Base-by-base conservation (phyloP, 1,139 yeast genomes). In the Geotrichum reessii region DNA sequence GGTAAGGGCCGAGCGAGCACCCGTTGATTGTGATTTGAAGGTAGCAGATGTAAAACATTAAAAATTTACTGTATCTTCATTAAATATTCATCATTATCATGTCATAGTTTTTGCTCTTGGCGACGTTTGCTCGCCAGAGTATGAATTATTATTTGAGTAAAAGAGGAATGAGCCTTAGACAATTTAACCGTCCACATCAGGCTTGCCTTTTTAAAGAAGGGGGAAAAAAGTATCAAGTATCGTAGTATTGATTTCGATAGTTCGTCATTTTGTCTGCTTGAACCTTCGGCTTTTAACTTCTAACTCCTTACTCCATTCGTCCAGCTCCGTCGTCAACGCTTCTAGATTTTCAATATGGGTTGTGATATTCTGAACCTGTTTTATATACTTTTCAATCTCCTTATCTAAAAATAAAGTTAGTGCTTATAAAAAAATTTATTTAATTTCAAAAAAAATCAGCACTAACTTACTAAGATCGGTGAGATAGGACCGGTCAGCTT, bases 251-350 rank as follows among this genome's bases (percentile, higher is more conserved):
- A n/a, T n/a, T n/a, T n/a, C n/a, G n/a, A n/a, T n/a, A n/a, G n/a
- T n/a, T n/a, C n/a, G n/a, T n/a, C 46, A 21, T 33, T 22, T 21
- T 11, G 52, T 55, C 22, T 40, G 25, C 24, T 52, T 58, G 44
- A 62, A 65, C 47, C 74, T 61, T 21, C 74, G 66, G 17, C 69
- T 59, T 62, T 78, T 78, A 3, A 73, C 75, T 53, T 78, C 82
- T 52, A 83, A 66, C 61, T 83, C 86, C 27, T 73, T 70, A 1
- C 87, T 77, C 84, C 87, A 86, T 57, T 74, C 76, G 61, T 84
- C 87, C 55, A 87, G 69, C 63, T 87, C 91, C 6, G 70, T 67
- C 0, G 80, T 77, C 3, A 86, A 65, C 0, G 65, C 66, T 55
- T 80, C 82, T 57, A 86, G 67, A 47, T 74, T 73, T 12, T 70